phyloP scores from a whole-genome alignment of 768 basidiomycete species.

The Lactarius quietus region DNA sequence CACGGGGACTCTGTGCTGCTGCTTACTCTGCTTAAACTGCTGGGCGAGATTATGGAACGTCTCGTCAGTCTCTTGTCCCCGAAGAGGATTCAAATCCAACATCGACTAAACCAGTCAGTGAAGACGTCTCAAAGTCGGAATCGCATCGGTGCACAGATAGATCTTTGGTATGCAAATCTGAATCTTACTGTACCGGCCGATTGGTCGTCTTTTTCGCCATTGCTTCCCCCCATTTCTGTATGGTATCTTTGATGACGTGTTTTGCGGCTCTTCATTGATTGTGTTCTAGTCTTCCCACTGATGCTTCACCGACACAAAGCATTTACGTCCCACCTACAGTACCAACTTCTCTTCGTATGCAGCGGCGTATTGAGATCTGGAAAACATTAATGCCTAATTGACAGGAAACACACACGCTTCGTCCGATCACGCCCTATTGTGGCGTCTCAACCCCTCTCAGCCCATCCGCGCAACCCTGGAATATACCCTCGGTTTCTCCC shows the following conservation, averaged over 20 bases:
- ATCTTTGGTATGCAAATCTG: not conserved
- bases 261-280: not conserved
- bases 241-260: not conserved
- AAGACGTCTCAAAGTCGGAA: not conserved
- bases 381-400: not conserved
- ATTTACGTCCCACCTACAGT: not conserved
- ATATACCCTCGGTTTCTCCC: not conserved
- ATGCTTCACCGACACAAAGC: not conserved
- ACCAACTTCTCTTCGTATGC: not conserved
- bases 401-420: not conserved
- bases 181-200: not conserved
- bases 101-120: not conserved
- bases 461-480: not conserved
- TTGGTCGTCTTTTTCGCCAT: not conserved
- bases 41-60: not conserved
- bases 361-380: not conserved
- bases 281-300: not conserved
- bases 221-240: not conserved
- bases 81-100: not conserved
- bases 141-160: not conserved
- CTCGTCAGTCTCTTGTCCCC: not conserved
- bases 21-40: not conserved
- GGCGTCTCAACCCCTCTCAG: not conserved
- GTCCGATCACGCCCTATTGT: conserved; percentile 8
- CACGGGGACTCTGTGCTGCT: not conserved